A percentile compares a stretch with the other conserved stretches of the same genome.
These are phyloP conservation scores for Pyrenula massariospora DNA, from an alignment of 495 filamentous ascomycete species.

Conservation along the genomic window DNA sequence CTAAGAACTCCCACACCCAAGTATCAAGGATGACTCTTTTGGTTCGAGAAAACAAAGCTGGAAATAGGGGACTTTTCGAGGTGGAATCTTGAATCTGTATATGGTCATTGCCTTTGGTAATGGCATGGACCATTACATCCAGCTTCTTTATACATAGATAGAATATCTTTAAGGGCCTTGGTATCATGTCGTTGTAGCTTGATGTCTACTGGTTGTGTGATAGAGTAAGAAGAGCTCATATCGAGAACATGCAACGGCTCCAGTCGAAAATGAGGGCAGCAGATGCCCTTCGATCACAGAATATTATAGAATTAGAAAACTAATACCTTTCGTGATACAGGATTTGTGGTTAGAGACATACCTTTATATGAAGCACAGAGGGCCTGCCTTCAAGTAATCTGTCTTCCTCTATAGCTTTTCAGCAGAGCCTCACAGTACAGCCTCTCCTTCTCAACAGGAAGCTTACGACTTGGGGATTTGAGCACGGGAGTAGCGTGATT, in stretches of 20 bases:
- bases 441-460: neutral
- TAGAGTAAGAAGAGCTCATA: neutral
- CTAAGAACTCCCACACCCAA: slow-evolving; percentile 3
- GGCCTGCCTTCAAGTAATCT: neutral
- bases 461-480: neutral
- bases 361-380: neutral
- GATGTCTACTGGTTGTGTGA: neutral
- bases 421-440: too few species aligned
- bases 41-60: neutral
- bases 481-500: neutral
- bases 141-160: neutral
- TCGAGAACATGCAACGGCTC: neutral
- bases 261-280: neutral
- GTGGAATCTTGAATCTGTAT: neutral
- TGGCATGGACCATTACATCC: neutral
- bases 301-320: neutral
- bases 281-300: neutral
- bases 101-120: neutral
- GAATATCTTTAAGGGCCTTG: neutral
- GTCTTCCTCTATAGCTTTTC: neutral
- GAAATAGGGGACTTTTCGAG: neutral
- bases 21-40: slow-evolving; percentile 5
- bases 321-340: neutral
- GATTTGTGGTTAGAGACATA: neutral
- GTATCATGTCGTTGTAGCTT: neutral